Base-by-base conservation (phyloP, 352 stramenopile genomes). In the Phytophthora fragariae region DNA sequence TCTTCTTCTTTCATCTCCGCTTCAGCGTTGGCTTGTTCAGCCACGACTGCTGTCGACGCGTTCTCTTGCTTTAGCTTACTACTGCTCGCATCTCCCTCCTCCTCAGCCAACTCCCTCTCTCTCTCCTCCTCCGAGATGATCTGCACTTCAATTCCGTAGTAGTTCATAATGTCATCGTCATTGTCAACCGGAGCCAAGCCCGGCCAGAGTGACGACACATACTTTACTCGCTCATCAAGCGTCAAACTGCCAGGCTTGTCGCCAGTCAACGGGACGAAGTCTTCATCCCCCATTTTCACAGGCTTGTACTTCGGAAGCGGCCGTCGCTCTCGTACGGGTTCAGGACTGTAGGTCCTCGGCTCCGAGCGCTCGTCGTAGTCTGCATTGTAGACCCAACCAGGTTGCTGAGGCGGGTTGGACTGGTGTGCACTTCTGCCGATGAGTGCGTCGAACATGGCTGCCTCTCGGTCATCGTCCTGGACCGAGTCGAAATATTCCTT, bases 121-220 rank as follows among this genome's bases (percentile, higher is more conserved):
- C 75, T 80, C 53, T 92, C 79, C 29, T 92, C 75, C 53, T 94
- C 88, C 21, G 82, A 81, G 50, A 92, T 86, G 57, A 94, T 90
- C 58, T 86, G 72, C 3, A 94, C 86, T 68, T 94, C 83, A 41
- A 93, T 81, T 14, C 85, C 86, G 55, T 93, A 94, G 53, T 93
- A 93, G 55, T 92, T 62, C 80, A 92, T 90, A 50, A 92, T 86
- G 9, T 91, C 86, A 1, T 91, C 75, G n/a, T 91, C 80, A 31
- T 91, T 75, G 21, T 92, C 82, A 3, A 91, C 72, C 7, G 88
- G 88, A 21, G 87, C 84, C 39, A 88, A 74, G 33, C 77, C 74
- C 6, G 88, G 88, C 85, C 85, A 94, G 0, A 94, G 76, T 17
- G 78, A 90, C 33, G 82, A 84, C 4, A 94, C 79, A 63, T 94